Base-by-base conservation (phyloP, 768 basidiomycete species). In the Steccherinum ochraceum region DNA sequence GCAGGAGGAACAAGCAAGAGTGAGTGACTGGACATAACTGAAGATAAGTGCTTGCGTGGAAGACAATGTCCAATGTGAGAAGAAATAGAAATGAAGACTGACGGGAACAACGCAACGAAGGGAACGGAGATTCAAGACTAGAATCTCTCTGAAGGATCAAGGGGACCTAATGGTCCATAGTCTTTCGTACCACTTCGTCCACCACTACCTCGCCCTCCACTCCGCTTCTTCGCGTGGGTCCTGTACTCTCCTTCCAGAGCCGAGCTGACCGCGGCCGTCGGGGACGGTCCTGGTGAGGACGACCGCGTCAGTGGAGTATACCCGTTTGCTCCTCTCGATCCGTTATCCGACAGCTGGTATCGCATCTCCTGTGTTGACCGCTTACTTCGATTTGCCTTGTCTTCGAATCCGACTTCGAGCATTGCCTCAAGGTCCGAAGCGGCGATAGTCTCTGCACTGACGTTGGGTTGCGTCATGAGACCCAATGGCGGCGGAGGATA, bases 371-470 rank as follows among this genome's bases (percentile, higher is more conserved):
- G 67, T 50, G 18, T 51, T 12, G 24, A 48, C 19, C 40, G 52
- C 41, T 11, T 5, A 10, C 10, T 43, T 46, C 66, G 58, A 19
- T 66, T 58, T n/a, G 69, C 69, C 45, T 68, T 69, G 52, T 90
- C 87, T 52, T 95, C 91, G 65, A 94, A 96, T 4, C 93, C 94
- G 54, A 73, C 72, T 60, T 98, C 90, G 51, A 98, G 73, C 85
- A 97, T 96, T 26, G 91, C 91, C 63, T 93, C 88, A 53, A 98
- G 71, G 63, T 95, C 91, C 4, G 82, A 77, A 52, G 74, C 78
- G 39, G 78, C 89, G 7, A 97, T 69, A 12, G 75, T 67, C 44
- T 71, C 64, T 18, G 71, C 74, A 23, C 67, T 65, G 5, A 56
- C 62, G 45, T 66, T 39, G 47, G 58, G 59, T 26, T 26, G 77